Conservation (phyloP, 208 protist genomes). For the Leishmania major region DNA sequence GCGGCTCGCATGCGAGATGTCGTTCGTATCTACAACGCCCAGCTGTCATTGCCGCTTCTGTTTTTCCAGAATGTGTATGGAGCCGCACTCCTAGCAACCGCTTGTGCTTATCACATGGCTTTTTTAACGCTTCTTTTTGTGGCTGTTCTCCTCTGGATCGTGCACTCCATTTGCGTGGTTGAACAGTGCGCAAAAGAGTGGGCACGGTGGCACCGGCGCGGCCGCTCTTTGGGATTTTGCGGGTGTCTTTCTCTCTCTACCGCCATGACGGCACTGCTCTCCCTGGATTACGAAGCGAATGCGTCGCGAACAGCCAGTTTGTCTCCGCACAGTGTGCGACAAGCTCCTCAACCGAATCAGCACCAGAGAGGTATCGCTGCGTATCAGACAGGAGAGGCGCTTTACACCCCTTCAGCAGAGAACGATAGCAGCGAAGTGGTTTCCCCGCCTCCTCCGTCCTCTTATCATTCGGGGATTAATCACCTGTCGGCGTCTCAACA, state of each 20-base stretch:
- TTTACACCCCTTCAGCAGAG: neutral
- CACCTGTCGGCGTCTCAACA: neutral
- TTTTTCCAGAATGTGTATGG: slow-evolving; percentile 64
- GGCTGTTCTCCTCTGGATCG: slow-evolving; percentile 36
- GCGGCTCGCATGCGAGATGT: slow-evolving; percentile 31
- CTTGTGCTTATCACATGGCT: slow-evolving; percentile 61
- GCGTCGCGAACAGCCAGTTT: slow-evolving; percentile 1
- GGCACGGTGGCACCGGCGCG: slow-evolving; percentile 34
- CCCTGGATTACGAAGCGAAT: neutral
- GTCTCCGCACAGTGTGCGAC: slow-evolving; percentile 1
- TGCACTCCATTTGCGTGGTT: slow-evolving; percentile 40
- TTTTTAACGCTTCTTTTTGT: slow-evolving; percentile 57
- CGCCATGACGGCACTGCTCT: slow-evolving; percentile 28
- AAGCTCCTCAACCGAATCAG: neutral
- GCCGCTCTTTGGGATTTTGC: slow-evolving; percentile 8
- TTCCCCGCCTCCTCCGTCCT: neutral
- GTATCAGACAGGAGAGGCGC: neutral
- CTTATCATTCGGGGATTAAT: neutral
- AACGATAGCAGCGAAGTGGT: slow-evolving; percentile 12
- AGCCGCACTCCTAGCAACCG: slow-evolving; percentile 48
- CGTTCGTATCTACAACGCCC: slow-evolving; percentile 50
- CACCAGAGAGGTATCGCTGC: slow-evolving; percentile 17
- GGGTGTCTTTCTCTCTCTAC: slow-evolving; percentile 26
- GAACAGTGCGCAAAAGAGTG: slow-evolving; percentile 47
- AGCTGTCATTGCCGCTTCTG: slow-evolving; percentile 55